Base-by-base conservation (phyloP, 1,284 basidiomycete genomes). In the Sutorius eximius region DNA sequence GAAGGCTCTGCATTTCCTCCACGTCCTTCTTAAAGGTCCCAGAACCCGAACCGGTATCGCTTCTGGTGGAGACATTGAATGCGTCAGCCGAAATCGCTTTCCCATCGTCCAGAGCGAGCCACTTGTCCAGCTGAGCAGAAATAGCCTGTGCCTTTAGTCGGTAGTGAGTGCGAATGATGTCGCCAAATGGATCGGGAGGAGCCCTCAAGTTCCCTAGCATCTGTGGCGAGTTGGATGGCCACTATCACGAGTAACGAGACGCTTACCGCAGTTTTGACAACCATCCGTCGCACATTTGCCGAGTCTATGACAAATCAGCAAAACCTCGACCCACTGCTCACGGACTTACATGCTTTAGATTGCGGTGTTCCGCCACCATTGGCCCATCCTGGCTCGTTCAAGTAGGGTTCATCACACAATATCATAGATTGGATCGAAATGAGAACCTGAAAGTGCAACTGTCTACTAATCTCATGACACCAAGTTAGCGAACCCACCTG, bases 401-500 rank as follows among this genome's bases (percentile, higher is more conserved):
- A 70, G 66, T 91, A 93, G 6, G 93, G 92, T 62, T 95, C 92
- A 12, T 94, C 91, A 58, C 89, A 92, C 22, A 95, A 74, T 59
- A 95, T 95, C 87, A 96, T 90, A 7, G 90, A 91, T 73, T 95
- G 93, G 43, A 95, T 94, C n/a, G 92, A 95, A 43, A 96, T 89
- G 42, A 93, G 77, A 30, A 93, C 90, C 86, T 91, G 60, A 11
- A 62, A n/a, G 43, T 11, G 46, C 12, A 47, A 47, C 5, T n/a
- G 49, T 61, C 18, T 55, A 41, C 49, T 18, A 47, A 18, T 24
- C 16, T 18, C n/a, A 16, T 11, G 32, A 37, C 20, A 20, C 18
- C 36, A n/a, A 37, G 41, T 52, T 7, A 36, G 33, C 12, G 41
- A 43, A 57, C 68, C 42, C 54, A 85, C 89, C 75, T 93, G 91